Percentiles rank a stretch among this genome's conserved stretches.
Conservation (phyloP, 1,284 basidiomycete species). For the Cerrena zonata region DNA sequence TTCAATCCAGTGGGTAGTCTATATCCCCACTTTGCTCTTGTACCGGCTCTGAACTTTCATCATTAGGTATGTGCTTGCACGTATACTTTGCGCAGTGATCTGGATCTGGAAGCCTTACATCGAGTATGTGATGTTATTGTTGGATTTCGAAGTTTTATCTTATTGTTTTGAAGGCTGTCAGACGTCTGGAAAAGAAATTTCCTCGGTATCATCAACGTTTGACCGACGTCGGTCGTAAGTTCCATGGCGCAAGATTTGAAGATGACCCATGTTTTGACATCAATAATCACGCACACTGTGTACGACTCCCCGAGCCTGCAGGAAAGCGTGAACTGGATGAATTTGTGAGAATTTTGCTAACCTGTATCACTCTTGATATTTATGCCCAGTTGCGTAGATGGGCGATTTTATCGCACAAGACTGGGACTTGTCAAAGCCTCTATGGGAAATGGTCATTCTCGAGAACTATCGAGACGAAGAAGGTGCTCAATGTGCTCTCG, state of each 20-base stretch:
- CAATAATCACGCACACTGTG: conserved; percentile 19
- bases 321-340: conserved; percentile 25
- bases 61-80: conserved; percentile 24
- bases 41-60: neutral
- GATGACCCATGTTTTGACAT: conserved; percentile 25
- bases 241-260: conserved; percentile 24
- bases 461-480: conserved; percentile 26
- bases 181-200: conserved; percentile 17
- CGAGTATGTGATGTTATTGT: conserved; percentile 11
- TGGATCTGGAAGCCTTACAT: conserved; percentile 17
- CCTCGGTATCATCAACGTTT: conserved; percentile 24
- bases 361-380: neutral
- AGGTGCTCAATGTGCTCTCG: conserved; percentile 22
- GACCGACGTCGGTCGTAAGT: conserved; percentile 19
- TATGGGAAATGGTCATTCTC: conserved; percentile 26
- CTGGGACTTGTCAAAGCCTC: conserved; percentile 25
- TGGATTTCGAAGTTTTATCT: no score
- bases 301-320: conserved; percentile 21
- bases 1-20: conserved; percentile 25
- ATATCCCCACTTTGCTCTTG: neutral
- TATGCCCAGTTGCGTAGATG: no score
- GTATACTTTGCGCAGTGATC: conserved; percentile 17
- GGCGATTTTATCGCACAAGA: conserved; percentile 26
- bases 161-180: conserved; percentile 10
- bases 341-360: conserved; percentile 13